Evolutionary conservation across 345 rosid genomes (phyloP).

Genomic region (Eucalyptus curtisii): DNA sequence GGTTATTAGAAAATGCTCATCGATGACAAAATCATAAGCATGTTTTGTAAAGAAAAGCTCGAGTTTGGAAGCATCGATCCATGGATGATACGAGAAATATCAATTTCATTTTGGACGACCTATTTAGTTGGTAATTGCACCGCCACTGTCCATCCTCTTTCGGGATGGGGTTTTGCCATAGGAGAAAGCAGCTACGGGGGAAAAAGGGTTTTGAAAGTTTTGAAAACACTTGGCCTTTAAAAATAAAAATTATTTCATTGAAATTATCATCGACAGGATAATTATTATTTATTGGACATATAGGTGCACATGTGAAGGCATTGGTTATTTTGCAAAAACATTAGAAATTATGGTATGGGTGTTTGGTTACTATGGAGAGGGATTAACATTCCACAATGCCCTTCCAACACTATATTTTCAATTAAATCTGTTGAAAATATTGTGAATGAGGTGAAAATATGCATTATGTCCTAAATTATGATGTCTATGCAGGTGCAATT

Average conservation of each 20-base stretch:
- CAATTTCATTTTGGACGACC: neutral
- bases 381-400: neutral
- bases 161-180: neutral
- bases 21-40: neutral
- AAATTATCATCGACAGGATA: rapidly evolving
- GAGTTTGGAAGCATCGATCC: neutral
- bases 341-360: neutral
- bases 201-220: neutral
- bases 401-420: neutral
- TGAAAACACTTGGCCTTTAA: neutral
- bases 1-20: neutral
- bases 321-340: neutral
- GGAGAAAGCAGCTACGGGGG: neutral
- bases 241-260: neutral
- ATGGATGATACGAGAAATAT: neutral
- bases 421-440: neutral
- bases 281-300: too few species aligned
- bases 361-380: neutral
- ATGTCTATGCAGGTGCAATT: neutral
- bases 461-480: neutral
- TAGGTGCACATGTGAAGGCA: neutral
- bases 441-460: neutral
- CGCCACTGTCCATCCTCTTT: neutral
- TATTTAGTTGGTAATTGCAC: rapidly evolving
- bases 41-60: neutral